A percentile compares a stretch with the other conserved stretches of the same genome.
These are phyloP conservation scores for Crataegus laevigata DNA, from an alignment of 306 rosid genomes.

Conservation along the genomic window DNA sequence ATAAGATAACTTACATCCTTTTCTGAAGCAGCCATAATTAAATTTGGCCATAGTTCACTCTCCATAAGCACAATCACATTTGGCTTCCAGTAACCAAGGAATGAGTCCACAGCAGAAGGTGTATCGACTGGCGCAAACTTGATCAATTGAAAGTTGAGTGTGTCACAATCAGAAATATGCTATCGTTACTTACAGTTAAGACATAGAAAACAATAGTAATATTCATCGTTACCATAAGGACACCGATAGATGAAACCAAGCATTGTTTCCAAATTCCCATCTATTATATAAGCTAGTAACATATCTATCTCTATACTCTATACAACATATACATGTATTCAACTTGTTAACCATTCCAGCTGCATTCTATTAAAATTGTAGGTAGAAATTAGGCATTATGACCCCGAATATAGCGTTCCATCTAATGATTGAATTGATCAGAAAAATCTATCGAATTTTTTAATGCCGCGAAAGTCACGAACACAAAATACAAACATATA, in stretches of 20 bases:
- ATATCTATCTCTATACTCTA: background rate
- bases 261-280: background rate
- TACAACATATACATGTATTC: background rate
- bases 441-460: background rate
- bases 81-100: slow-evolving; percentile 81
- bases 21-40: slow-evolving; percentile 69
- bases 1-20: slow-evolving; percentile 56
- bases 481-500: no score
- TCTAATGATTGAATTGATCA: background rate
- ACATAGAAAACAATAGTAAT: background rate
- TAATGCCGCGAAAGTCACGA: background rate
- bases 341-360: background rate
- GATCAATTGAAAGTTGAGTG: slow-evolving; percentile 20
- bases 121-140: slow-evolving; percentile 88
- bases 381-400: background rate
- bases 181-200: background rate
- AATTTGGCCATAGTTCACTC: slow-evolving; percentile 95
- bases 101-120: slow-evolving; percentile 50
- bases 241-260: background rate
- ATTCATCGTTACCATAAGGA: background rate
- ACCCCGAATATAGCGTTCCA: background rate
- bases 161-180: background rate
- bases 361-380: background rate
- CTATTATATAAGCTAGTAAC: background rate
- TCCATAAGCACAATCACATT: slow-evolving; percentile 66